phyloP scores from a whole-genome alignment of 176 grass and related monocot species.

The Echinochloa phyllopogon region DNA sequence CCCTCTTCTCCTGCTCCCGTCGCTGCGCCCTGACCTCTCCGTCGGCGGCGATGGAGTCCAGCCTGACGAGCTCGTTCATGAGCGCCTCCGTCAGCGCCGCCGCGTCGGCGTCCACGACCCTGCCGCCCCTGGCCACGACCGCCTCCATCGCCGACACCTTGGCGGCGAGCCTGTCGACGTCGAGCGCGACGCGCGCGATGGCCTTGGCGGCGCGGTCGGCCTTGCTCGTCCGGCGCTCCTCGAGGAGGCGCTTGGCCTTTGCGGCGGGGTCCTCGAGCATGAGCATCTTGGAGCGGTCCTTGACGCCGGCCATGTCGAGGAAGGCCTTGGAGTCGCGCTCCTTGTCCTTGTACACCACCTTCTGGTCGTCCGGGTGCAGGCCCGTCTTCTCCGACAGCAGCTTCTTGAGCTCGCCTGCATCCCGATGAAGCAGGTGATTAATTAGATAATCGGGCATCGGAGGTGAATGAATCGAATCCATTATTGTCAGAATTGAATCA shows the following conservation, averaged over 20 bases:
- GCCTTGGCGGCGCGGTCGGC: constrained; percentile 61
- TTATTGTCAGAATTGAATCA: too few relatives aligned
- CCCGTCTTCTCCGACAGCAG: constrained; percentile 76
- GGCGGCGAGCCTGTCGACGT: constrained; percentile 78
- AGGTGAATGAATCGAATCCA: too few relatives aligned
- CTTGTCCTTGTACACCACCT: constrained; percentile 80
- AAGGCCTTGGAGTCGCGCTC: constrained; percentile 78
- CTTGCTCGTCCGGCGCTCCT: constrained; percentile 65
- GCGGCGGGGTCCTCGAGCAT: constrained; percentile 80
- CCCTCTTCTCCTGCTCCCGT: constrained; percentile 72
- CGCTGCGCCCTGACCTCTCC: constrained; percentile 78
- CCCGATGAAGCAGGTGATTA: too few relatives aligned
- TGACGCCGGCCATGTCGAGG: constrained; percentile 77
- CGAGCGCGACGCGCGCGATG: constrained; percentile 52
- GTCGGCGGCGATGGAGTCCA: constrained; percentile 77
- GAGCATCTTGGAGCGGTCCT: constrained; percentile 86
- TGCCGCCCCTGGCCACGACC: constrained; percentile 74
- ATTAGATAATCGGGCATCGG: too few relatives aligned
- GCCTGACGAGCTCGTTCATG: constrained; percentile 91
- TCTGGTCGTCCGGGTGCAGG: constrained; percentile 87
- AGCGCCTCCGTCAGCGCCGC: constrained; percentile 67
- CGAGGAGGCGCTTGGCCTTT: constrained; percentile 76
- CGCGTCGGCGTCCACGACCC: constrained; percentile 73
- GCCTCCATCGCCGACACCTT: constrained; percentile 90
- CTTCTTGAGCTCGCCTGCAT: constrained; percentile 95